Conservation (phyloP, 148 eudicot genomes). For the Rhododendron kiyosumense region DNA sequence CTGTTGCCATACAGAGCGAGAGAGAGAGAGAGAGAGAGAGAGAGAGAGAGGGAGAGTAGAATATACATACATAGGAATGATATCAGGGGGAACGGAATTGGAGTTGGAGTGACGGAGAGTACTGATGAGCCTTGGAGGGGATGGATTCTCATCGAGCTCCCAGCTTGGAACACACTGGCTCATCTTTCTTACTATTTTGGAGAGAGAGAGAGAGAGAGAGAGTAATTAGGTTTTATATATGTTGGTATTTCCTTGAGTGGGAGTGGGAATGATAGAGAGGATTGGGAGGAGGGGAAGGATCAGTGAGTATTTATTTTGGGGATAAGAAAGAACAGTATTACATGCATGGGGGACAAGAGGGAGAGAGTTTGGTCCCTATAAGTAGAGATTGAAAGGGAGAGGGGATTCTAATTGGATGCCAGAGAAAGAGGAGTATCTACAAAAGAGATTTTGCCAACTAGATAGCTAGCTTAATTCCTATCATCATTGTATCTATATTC, state of each 20-base stretch:
- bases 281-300: background rate
- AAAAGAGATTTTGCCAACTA: background rate
- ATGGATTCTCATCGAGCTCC: slow-evolving; percentile 35
- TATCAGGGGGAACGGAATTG: slow-evolving; percentile 24
- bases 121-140: slow-evolving; percentile 12
- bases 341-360: background rate
- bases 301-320: background rate
- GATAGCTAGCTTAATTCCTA: too few relatives aligned
- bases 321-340: background rate
- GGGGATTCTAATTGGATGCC: background rate
- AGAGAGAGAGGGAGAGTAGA: background rate
- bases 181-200: slow-evolving; percentile 22
- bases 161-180: slow-evolving; percentile 67
- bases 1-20: background rate
- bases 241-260: background rate
- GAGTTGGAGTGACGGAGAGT: slow-evolving; percentile 23
- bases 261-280: background rate
- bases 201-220: background rate
- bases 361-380: background rate
- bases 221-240: too few relatives aligned
- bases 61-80: slow-evolving; percentile 27
- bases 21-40: background rate
- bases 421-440: background rate
- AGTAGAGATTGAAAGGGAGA: background rate
- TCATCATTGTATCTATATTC: background rate